A percentile compares a stretch with the other conserved stretches of the same genome.
These are phyloP conservation scores for Talaromyces ruber DNA, from an alignment of 495 filamentous ascomycete species.

Conservation along the genomic window DNA sequence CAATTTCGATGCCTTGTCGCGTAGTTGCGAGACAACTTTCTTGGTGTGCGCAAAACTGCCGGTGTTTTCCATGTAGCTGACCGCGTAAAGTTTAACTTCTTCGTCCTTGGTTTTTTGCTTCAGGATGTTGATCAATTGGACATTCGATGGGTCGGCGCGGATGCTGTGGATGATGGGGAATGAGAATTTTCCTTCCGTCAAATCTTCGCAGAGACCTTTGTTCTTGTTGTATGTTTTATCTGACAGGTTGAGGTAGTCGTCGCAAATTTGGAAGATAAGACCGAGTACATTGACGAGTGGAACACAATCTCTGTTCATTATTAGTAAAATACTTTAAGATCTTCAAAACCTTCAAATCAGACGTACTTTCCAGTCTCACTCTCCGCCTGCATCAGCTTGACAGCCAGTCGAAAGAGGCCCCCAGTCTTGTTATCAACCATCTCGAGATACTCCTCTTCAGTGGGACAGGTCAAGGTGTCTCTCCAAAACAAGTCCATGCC, in stretches of 20 bases:
- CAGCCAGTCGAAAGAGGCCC: slow-evolving; percentile 85
- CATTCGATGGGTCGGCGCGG: slow-evolving; percentile 66
- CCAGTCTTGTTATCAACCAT: slow-evolving; percentile 99
- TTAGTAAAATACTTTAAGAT: background rate
- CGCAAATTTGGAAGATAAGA: slow-evolving; percentile 91
- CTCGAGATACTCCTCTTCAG: slow-evolving; percentile 93
- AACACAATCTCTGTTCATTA: slow-evolving; percentile 55
- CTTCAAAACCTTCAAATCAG: background rate
- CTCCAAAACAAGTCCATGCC: slow-evolving; percentile 98
- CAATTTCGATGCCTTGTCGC: slow-evolving; percentile 54
- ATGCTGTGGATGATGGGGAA: slow-evolving; percentile 97
- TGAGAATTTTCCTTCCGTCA: slow-evolving; percentile 97
- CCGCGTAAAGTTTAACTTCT: slow-evolving; percentile 84
- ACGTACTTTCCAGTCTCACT: slow-evolving; percentile 48
- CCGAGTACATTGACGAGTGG: slow-evolving; percentile 85
- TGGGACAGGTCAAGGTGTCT: slow-evolving; percentile 86
- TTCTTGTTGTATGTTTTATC: slow-evolving; percentile 65
- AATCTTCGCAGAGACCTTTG: slow-evolving; percentile 93
- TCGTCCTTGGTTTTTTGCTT: slow-evolving; percentile 80
- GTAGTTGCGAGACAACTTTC: slow-evolving; percentile 58
- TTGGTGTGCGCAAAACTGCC: slow-evolving; percentile 84
- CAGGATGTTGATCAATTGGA: slow-evolving; percentile 83
- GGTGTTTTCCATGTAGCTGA: slow-evolving; percentile 83
- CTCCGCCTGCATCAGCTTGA: slow-evolving; percentile 95
- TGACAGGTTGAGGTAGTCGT: slow-evolving; percentile 89